Conservation (phyloP, 257 asterid genomes). For the Primulina huaijiensis region DNA sequence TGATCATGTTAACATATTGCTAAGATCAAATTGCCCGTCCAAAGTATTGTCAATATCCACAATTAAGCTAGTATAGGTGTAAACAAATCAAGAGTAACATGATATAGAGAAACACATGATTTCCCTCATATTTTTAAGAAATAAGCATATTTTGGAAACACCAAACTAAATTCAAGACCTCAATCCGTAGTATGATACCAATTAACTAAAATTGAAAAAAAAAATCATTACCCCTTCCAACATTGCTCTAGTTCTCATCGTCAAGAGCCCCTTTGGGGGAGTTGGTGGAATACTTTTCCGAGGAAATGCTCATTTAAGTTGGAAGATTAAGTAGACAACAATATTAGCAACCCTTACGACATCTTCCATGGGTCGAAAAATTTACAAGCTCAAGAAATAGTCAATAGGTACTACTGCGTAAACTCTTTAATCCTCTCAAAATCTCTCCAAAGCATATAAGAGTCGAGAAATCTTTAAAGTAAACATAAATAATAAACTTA, state of each 20-base stretch:
- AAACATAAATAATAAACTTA: no score
- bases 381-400: no score
- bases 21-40: slow-evolving; percentile 15
- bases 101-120: neutral
- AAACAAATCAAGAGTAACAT: slow-evolving; percentile 12
- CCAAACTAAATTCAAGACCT: slow-evolving; percentile 15
- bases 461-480: no score
- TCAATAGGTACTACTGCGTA: no score
- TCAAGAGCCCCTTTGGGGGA: slow-evolving; percentile 88
- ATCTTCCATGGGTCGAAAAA: slow-evolving; percentile 12
- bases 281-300: slow-evolving; percentile 70
- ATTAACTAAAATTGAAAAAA: slow-evolving; percentile 23
- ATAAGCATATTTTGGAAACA: slow-evolving; percentile 14
- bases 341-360: slow-evolving; percentile 18
- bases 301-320: slow-evolving; percentile 80
- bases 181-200: slow-evolving; percentile 11
- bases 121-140: neutral
- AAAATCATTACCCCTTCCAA: slow-evolving; percentile 77
- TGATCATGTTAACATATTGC: slow-evolving; percentile 18
- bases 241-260: slow-evolving; percentile 76
- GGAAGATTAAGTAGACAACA: slow-evolving; percentile 34
- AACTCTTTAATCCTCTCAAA: no score
- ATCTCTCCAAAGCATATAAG: no score
- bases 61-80: slow-evolving; percentile 22
- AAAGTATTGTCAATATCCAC: slow-evolving; percentile 8